phyloP scores from a whole-genome alignment of 2,329 filamentous ascomycete genomes.

The Sporothrix pseudoabietina region DNA sequence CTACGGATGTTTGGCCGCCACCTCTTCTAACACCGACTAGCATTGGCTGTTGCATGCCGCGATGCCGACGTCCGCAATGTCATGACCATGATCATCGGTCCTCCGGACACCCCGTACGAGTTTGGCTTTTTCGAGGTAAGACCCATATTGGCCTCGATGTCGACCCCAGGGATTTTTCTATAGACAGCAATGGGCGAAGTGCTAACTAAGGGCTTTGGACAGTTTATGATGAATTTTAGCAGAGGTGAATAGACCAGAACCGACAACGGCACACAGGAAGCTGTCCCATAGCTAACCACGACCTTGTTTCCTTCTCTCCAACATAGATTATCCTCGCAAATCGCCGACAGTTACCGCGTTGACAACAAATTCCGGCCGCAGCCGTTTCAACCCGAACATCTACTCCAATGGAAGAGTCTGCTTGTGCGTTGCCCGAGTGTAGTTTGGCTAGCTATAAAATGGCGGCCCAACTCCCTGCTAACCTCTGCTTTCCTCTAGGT shows the following conservation, averaged over 20 bases:
- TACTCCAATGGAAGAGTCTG: conserved; percentile 91
- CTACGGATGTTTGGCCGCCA: conserved; percentile 16
- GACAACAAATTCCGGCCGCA: conserved; percentile 86
- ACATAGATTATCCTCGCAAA: conserved; percentile 77
- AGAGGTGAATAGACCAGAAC: conserved; percentile 55
- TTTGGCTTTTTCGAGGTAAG: conserved; percentile 94
- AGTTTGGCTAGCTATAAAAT: neutral
- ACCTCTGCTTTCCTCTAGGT: neutral
- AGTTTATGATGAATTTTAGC: conserved; percentile 78
- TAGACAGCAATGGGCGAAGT: neutral
- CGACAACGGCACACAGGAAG: neutral
- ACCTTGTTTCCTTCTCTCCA: too few species aligned
- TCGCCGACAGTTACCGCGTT: conserved; percentile 64
- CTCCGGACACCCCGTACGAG: conserved; percentile 92
- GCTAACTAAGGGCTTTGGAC: neutral
- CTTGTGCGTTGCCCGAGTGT: conserved; percentile 60
- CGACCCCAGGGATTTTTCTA: too few species aligned
- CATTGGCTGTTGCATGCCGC: conserved; percentile 81
- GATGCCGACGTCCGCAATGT: conserved; percentile 89
- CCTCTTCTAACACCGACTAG: conserved; percentile 47
- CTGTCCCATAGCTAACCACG: neutral
- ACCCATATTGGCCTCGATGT: neutral
- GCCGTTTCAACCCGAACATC: conserved; percentile 96
- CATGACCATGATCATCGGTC: conserved; percentile 84
- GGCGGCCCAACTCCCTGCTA: neutral